Base-by-base conservation (phyloP, 768 basidiomycete species). In the Boletus vermiculosoides region DNA sequence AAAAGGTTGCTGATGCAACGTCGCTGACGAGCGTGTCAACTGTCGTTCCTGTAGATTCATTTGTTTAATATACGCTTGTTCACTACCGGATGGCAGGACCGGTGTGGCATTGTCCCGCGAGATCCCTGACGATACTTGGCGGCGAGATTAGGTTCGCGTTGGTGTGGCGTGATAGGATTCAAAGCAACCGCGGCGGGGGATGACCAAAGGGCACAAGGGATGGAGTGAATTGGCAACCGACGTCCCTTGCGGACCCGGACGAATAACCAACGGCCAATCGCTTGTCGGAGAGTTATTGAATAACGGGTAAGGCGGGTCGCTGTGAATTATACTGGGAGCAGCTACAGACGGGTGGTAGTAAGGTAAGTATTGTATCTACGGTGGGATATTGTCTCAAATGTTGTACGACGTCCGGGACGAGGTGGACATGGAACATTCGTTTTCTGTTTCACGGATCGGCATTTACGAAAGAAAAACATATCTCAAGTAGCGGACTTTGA, bases 401-500 rank as follows among this genome's bases (percentile, higher is more conserved):
- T 16, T 47, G 18, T 5, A 8, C 20, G n/a, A 12, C n/a, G 23
- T 18, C 16, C 8, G 16, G n/a, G 31, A 48, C 47, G 16, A 10
- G 16, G 50, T 46, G 28, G 37, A 28, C 39, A 16, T 5, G 20
- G 5, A 15, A 8, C 34, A 33, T 36, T 49, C 16, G 33, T 46
- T 55, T 55, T 50, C 16, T 34, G 50, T 61, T 57, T 58, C 42
- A 42, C 30, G 28, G 54, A 65, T 66, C 64, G 66, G 55, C 59
- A 55, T 71, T 68, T 69, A 71, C 63, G 58, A 57, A 56, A 63
- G 55, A 40, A 47, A 66, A 54, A 66, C 51, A 68, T 54, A 57
- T 66, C 37, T 23, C 25, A 30, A 39, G 33, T 37, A 15, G 52
- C 70, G 73, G 73, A 73, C 66, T 68, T 72, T 71, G 52, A 73